Percentiles rank a stretch among this genome's conserved stretches.
Conservation (phyloP, 116 monocot genomes). For the Trichopus zeylanicus region DNA sequence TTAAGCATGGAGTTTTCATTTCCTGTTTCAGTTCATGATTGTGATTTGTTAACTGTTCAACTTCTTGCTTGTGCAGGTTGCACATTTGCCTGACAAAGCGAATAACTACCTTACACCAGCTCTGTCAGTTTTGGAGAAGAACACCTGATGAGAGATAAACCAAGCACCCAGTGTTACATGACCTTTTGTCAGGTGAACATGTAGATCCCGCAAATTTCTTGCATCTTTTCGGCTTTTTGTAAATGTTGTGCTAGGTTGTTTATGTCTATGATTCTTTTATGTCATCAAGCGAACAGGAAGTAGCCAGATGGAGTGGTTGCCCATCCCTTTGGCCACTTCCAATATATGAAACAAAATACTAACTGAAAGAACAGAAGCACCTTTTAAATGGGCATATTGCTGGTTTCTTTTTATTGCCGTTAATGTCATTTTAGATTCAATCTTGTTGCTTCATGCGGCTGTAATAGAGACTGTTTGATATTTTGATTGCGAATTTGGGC, state of each 20-base stretch:
- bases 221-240: neutral
- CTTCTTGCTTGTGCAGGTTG: constrained; percentile 49
- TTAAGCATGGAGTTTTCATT: neutral
- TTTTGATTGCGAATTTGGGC: too few species aligned
- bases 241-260: neutral
- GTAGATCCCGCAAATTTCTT: neutral
- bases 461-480: too few species aligned
- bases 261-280: too few species aligned
- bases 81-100: constrained; percentile 98
- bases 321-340: too few species aligned
- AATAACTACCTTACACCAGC: constrained; percentile 98
- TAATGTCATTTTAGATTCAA: too few species aligned
- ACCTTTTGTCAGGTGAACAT: neutral
- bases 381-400: too few species aligned
- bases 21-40: neutral
- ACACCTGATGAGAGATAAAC: constrained; percentile 51
- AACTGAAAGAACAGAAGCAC: too few species aligned
- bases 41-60: neutral
- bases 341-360: too few species aligned
- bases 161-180: neutral
- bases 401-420: too few species aligned
- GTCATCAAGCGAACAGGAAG: too few species aligned
- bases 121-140: constrained; percentile 84
- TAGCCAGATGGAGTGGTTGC: too few species aligned
- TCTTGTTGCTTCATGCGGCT: too few species aligned